Percentiles rank a stretch among this genome's conserved stretches.
Conservation (phyloP, 345 rosid genomes). For the Carallia pectinifolia region DNA sequence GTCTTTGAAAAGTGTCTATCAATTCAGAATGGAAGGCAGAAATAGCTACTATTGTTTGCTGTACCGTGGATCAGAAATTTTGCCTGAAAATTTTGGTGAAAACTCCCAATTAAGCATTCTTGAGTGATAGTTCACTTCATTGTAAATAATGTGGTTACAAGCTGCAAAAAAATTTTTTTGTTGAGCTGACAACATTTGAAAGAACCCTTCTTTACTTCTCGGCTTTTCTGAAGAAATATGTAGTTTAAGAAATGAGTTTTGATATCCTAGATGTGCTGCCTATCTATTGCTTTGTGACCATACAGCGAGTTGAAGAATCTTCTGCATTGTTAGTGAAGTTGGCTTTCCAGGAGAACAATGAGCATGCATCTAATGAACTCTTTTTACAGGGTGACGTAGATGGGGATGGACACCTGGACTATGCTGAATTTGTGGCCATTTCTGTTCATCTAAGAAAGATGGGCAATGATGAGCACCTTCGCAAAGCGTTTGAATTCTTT, state of each 20-base stretch:
- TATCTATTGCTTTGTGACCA: background rate
- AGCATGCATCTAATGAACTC: background rate
- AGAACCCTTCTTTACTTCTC: background rate
- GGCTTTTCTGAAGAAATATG: background rate
- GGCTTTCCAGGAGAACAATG: no score
- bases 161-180: background rate
- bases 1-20: background rate
- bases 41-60: background rate
- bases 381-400: constrained; percentile 30
- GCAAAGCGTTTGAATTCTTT: constrained; percentile 28
- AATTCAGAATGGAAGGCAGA: background rate
- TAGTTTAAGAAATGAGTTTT: no score
- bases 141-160: background rate
- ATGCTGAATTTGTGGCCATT: constrained; percentile 30
- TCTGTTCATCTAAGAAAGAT: constrained; percentile 32
- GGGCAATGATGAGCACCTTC: constrained; percentile 36
- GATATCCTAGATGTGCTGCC: background rate
- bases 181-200: background rate
- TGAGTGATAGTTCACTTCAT: background rate
- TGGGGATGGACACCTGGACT: constrained; percentile 31
- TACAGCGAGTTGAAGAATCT: no score
- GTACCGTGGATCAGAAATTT: background rate
- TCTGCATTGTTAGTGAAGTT: no score
- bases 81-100: background rate
- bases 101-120: background rate